Evolutionary conservation across 441 rosid species (phyloP), one percentile per base, ranked within the genome.

Genomic region (Populus hybrid): DNA sequence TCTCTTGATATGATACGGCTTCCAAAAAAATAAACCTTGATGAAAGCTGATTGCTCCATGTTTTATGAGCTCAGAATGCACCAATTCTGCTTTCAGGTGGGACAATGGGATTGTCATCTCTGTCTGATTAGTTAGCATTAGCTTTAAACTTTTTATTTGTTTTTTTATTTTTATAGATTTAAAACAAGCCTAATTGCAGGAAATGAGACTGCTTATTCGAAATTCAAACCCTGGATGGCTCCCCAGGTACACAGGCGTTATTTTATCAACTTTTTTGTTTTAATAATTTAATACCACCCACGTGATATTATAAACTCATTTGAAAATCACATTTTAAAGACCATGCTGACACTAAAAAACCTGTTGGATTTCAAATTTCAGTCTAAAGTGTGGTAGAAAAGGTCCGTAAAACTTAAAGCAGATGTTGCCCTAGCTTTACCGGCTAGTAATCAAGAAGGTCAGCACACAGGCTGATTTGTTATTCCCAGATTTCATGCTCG

Each of bases 221-320:
- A 67, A 66, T 75, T 75, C 65, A 75, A 75, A 75, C 12, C 10
- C 10, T 10, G 36, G 36, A 34, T 34, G 30, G 65, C 46, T 42
- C 40, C 57, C 20, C 6, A 1, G 57, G 16, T 16, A 28, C 26
- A 5, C 26, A 11, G n/a, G 2, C 5, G 0, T 59, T 59, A 10
- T 21, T 70, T 70, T 61, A 0, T 10, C 23, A 36, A 21, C 21
- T 5, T 36, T 69, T 20, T 36, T 28, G 28, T 69, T 34, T 34
- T 3, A 40, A 2, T 70, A 21, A 35, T 18, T 61, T 59, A 7
- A 18, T 28, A 11, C 12, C 3, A 21, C n/a, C 26, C 42, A 36
- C 2, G 18, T 46, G 4, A 46, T 46, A n/a, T 10, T 35, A 69
- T 14, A 20, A 69, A 35, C 20, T 69, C 54, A 35, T 36, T 21